phyloP scores from a whole-genome alignment of 805 yeast genomes.

The Komagataella ulmi region DNA sequence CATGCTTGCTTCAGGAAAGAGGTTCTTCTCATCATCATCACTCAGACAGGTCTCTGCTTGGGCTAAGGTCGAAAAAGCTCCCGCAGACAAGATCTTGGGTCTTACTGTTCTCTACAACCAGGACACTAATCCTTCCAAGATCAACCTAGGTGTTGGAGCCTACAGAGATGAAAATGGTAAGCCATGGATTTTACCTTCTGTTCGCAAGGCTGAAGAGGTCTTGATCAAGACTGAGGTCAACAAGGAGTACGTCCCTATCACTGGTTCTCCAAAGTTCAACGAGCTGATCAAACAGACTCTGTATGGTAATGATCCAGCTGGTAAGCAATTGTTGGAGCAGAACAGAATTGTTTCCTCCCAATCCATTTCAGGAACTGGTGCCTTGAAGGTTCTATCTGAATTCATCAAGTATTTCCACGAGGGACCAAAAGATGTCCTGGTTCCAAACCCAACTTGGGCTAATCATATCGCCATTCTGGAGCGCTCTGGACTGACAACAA shows the following conservation, averaged over 20 bases:
- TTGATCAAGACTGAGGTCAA: slow-evolving; percentile 36
- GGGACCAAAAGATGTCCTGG: slow-evolving; percentile 35
- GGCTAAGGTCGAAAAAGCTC: slow-evolving; percentile 29
- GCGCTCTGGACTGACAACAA: slow-evolving; percentile 54
- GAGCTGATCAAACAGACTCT: slow-evolving; percentile 55
- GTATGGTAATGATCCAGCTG: slow-evolving; percentile 51
- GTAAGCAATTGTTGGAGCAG: slow-evolving; percentile 39
- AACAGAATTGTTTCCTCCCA: slow-evolving; percentile 72
- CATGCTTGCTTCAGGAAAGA: slow-evolving; percentile 53
- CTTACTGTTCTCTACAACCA: slow-evolving; percentile 60
- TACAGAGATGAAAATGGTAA: slow-evolving; percentile 80
- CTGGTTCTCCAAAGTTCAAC: slow-evolving; percentile 62
- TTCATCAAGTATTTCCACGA: slow-evolving; percentile 52
- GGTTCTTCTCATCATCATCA: slow-evolving; percentile 49
- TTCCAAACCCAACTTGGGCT: slow-evolving; percentile 92
- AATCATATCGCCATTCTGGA: slow-evolving; percentile 75
- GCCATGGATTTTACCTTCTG: slow-evolving; percentile 80
- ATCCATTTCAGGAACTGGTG: slow-evolving; percentile 93
- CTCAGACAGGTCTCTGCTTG: slow-evolving; percentile 14
- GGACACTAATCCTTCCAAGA: slow-evolving; percentile 45
- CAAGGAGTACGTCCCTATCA: slow-evolving; percentile 81
- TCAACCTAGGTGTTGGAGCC: slow-evolving; percentile 77
- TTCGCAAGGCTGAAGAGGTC: slow-evolving; percentile 47
- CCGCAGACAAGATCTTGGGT: slow-evolving; percentile 82
- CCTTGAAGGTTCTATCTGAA: slow-evolving; percentile 74